Evolutionary conservation across 116 monocot genomes (phyloP), one percentile per base, ranked within the genome.

Genomic region (Cymodocea nodosa): DNA sequence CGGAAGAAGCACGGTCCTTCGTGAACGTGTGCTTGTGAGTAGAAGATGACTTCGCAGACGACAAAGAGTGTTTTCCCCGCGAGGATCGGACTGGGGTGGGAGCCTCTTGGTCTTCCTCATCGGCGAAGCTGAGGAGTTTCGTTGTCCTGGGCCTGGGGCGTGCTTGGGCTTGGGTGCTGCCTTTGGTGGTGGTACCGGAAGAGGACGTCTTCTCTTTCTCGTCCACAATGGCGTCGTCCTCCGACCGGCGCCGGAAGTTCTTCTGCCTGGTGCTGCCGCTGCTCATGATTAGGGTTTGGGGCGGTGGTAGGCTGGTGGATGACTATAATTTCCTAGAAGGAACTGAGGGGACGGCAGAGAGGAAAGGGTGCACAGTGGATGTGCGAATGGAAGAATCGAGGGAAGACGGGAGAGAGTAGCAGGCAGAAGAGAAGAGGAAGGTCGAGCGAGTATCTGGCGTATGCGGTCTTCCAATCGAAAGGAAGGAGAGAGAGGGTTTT

Each of bases 171-270:
- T 74, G 69, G 63, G 52, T 34, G 57, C 14, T 36, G 49, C 50
- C 13, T 34, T 61, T 4, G 66, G 56, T 13, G 44, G 50, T 8
- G 22, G 76, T 9, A 39, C 61, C 44, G 19, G 63, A 12, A 30
- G 65, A 44, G 30, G 71, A 6, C 39, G 61, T 15, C 65, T 74
- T 68, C 6, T 23, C 56, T 1, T 85, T 71, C 8, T 81, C 75
- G 5, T 72, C 84, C 19, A 35, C 77, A 44, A 56, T 68, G 36
- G 37, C 50, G 55, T 79, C 77, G 20, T 64, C 73, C 22, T 75
- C 89, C 10, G 82, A 71, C 9, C 99, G 86, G 53, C 92, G 92
- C 50, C 99, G 92, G 71, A 99, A 99, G 73, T 99, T 99, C 73
- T 76, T 86, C 15, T 62, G 52, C 52, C 68, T 62, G 66, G 40